Evolutionary conservation across 2,329 filamentous ascomycete genomes (phyloP), one percentile per base, ranked within the genome.

Genomic region (Lasiodiplodia sp.): DNA sequence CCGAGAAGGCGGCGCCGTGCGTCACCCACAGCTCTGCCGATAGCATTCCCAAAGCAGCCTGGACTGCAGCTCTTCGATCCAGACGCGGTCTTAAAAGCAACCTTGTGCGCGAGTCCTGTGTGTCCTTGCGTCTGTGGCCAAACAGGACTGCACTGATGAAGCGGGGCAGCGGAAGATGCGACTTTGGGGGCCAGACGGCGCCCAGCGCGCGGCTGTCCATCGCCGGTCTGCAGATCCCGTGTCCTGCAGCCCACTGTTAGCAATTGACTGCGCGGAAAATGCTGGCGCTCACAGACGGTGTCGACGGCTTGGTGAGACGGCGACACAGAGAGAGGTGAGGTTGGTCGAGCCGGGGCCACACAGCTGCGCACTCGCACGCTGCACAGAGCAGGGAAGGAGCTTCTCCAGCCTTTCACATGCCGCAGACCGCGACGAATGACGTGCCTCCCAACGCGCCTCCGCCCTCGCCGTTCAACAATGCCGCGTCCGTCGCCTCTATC

Each of bases 371-470:
- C 7, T 10, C 31, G 8, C 31, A 34, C 31, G 8, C 31, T 34
- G 18, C 12, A n/a, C 40, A 47, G 44, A 18, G 44, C 44, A 47
- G 44, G 44, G 44, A 47, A 47, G 44, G 44, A 47, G 44, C 44
- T 47, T 21, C 7, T 7, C 38, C 38, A 40, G n/a, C 14, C 31
- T 52, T 64, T 64, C 60, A 64, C 60, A 64, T 64, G 60, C 38
- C 40, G 3, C 18, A 2, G 11, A 4, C 12, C 44, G 28, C 60
- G n/a, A n/a, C 60, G 47, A 64, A 53, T 64, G 60, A 64, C 47
- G 60, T 64, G 52, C 18, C n/a, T 52, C 60, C 60, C 60, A 64
- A 64, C 60, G 44, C 57, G 57, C 57, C 38, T 25, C 28, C 58
- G 58, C 58, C 40, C 40, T 18, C 55, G 11, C 34, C 55, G 55